Conservation (phyloP, 106 monocot species). For the Cymbidium sinense region DNA sequence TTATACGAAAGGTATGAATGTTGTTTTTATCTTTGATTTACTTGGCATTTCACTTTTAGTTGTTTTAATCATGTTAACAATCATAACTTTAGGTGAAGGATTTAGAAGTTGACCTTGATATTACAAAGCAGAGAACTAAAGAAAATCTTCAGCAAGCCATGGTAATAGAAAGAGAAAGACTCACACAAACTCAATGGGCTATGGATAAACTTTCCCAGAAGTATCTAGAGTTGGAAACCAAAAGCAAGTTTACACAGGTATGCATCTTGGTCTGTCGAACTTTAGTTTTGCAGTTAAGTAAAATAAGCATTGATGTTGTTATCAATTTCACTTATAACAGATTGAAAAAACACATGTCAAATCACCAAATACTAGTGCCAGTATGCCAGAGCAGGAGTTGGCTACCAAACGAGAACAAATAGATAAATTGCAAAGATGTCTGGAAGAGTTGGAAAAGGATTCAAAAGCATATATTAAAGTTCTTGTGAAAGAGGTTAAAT, state of each 20-base stretch:
- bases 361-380: slow-evolving; percentile 31
- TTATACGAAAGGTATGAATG: slow-evolving; percentile 60
- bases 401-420: slow-evolving; percentile 43
- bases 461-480: slow-evolving; percentile 85
- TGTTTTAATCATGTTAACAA: no score
- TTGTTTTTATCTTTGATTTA: not conserved
- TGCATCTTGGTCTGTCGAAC: not conserved
- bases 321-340: slow-evolving; percentile 21
- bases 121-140: slow-evolving; percentile 59
- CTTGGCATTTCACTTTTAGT: no score
- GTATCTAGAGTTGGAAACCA: slow-evolving; percentile 56
- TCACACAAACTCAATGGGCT: slow-evolving; percentile 95
- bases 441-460: slow-evolving; percentile 62
- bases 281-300: not conserved
- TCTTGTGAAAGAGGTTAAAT: slow-evolving; percentile 83
- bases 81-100: slow-evolving; percentile 62
- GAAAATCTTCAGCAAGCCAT: slow-evolving; percentile 86
- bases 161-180: slow-evolving; percentile 76
- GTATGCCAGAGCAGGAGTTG: slow-evolving; percentile 43
- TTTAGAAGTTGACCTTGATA: slow-evolving; percentile 81
- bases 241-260: slow-evolving; percentile 58
- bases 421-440: slow-evolving; percentile 35
- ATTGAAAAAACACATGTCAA: slow-evolving; percentile 51
- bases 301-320: not conserved
- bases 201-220: slow-evolving; percentile 79